A percentile compares a stretch with the other conserved stretches of the same genome.
Evolutionary conservation across 192 early-diverging fungal species (phyloP).

Genomic region (Glomus cerebriforme): DNA sequence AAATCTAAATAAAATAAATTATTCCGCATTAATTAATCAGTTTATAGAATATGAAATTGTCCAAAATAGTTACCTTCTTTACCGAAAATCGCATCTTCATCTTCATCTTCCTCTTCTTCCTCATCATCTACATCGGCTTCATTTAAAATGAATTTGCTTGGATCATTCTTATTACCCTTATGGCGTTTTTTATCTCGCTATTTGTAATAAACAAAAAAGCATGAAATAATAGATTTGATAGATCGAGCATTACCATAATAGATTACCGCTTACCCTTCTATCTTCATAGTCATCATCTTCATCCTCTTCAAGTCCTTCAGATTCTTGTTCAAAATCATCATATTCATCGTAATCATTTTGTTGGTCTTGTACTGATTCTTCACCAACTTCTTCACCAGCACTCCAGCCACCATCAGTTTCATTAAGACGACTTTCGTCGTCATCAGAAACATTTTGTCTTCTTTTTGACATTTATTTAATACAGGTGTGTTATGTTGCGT

Average conservation of each 20-base stretch:
- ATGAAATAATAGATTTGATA: background rate
- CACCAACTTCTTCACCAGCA: background rate
- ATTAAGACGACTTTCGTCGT: background rate
- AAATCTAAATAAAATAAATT: background rate
- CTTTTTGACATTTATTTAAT: background rate
- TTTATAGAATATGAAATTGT: background rate
- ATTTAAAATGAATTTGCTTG: background rate
- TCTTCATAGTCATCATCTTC: background rate
- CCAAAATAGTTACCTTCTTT: background rate
- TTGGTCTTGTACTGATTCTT: background rate
- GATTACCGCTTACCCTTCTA: background rate
- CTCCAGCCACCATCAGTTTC: background rate
- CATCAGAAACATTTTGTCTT: background rate
- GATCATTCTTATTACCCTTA: background rate
- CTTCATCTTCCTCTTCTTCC: background rate
- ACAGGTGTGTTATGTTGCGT: background rate
- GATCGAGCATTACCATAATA: background rate
- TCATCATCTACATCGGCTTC: background rate
- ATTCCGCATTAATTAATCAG: background rate
- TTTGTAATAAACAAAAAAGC: background rate
- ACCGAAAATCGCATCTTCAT: background rate
- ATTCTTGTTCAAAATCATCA: background rate
- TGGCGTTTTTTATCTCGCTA: background rate
- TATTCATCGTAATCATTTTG: background rate
- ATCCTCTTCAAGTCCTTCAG: background rate